These are phyloP conservation scores for Verticillium klebahnii DNA, from an alignment of 2,329 filamentous ascomycete genomes.

Conservation along the genomic window DNA sequence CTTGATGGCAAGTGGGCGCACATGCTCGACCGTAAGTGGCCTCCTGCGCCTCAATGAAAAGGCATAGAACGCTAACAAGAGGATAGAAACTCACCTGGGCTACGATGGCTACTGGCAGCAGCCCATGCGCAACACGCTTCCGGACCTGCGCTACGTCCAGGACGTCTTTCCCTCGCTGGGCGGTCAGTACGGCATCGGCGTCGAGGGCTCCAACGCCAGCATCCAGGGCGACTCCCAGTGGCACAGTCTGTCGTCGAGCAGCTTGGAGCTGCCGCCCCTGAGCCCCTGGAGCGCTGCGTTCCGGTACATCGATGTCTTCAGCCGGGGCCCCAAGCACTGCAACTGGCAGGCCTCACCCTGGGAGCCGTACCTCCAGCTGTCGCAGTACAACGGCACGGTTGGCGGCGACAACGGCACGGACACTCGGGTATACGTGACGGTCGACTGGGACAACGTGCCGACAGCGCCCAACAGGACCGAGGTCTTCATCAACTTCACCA, in stretches of 20 bases:
- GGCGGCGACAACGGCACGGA: constrained; percentile 44
- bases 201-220: constrained; percentile 62
- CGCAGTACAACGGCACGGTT: constrained; percentile 43
- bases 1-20: constrained; percentile 59
- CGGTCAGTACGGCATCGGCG: constrained; percentile 58
- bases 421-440: constrained; percentile 45
- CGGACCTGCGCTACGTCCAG: constrained; percentile 57
- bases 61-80: not conserved
- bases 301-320: constrained; percentile 62
- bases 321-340: constrained; percentile 49
- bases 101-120: constrained; percentile 61
- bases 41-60: too few relatives aligned
- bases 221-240: constrained; percentile 56
- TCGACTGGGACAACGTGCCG: constrained; percentile 59
- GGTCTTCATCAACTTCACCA: constrained; percentile 49
- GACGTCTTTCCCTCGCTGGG: constrained; percentile 51
- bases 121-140: constrained; percentile 65
- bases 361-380: constrained; percentile 47
- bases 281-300: constrained; percentile 52
- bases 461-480: constrained; percentile 34
- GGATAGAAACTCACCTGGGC: constrained; percentile 45
- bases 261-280: constrained; percentile 49
- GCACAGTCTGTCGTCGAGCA: constrained; percentile 43
- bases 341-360: constrained; percentile 45
- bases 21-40: constrained; percentile 51